These are phyloP conservation scores for Talinum fruticosum DNA, from an alignment of 148 eudicot species.

Conservation along the genomic window DNA sequence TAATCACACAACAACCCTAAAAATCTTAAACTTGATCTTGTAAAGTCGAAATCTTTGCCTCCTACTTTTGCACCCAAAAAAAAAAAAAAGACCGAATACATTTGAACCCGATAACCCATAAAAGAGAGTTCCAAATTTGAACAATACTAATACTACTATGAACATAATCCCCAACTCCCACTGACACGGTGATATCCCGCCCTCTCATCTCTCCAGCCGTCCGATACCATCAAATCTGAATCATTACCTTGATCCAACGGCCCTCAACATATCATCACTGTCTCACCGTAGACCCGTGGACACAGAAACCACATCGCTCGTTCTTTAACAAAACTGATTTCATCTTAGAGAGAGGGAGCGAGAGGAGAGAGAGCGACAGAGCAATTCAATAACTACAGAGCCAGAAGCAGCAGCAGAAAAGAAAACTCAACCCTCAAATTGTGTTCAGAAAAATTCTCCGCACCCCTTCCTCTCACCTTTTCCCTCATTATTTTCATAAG, in stretches of 20 bases:
- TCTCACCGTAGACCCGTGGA: neutral
- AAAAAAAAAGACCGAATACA: too few relatives aligned
- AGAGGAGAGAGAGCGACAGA: neutral
- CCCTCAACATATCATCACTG: too few relatives aligned
- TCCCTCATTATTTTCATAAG: neutral
- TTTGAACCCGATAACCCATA: neutral
- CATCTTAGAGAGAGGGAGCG: neutral
- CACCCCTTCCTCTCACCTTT: neutral
- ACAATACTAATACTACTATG: neutral
- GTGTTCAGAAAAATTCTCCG: too few relatives aligned
- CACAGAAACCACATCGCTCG: constrained; percentile 3
- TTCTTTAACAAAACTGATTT: constrained; percentile 6
- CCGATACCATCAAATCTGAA: neutral
- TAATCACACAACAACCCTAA: too few relatives aligned
- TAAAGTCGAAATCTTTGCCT: too few relatives aligned
- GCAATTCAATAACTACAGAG: neutral
- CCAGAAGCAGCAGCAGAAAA: neutral
- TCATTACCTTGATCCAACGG: neutral
- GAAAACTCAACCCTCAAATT: constrained; percentile 25
- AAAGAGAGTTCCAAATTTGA: neutral
- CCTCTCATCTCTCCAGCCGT: constrained; percentile 3
- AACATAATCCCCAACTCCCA: neutral
- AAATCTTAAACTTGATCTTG: too few relatives aligned
- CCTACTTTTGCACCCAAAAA: too few relatives aligned
- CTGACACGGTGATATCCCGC: neutral